Evolutionary conservation across 2,329 filamentous ascomycete genomes (phyloP).

Genomic region (Talaromyces sp.): DNA sequence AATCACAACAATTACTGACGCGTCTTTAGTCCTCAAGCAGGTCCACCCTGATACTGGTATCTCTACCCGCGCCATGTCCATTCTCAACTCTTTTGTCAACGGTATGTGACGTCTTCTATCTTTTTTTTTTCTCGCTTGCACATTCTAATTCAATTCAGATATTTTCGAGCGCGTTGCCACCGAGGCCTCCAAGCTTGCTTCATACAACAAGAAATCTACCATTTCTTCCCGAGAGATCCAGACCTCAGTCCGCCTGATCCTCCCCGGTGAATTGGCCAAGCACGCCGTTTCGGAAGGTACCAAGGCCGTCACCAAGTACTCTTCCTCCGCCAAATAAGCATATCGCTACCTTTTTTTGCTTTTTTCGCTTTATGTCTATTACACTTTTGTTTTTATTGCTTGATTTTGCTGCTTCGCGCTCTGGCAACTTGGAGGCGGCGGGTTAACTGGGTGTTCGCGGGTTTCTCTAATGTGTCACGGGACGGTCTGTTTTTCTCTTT

Average conservation of each 20-base stretch:
- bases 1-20: slow-evolving; percentile 31
- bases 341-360: slow-evolving; percentile 48
- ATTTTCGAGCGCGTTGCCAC: slow-evolving; percentile 99
- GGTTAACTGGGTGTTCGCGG: slow-evolving; percentile 45
- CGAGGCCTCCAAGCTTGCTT: slow-evolving; percentile 97
- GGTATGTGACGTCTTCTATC: slow-evolving; percentile 54
- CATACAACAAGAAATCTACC: slow-evolving; percentile 99
- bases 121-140: not conserved
- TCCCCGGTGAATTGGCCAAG: slow-evolving; percentile 98
- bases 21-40: slow-evolving; percentile 87
- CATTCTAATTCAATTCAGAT: slow-evolving; percentile 53
- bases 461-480: slow-evolving; percentile 49
- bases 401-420: slow-evolving; percentile 40
- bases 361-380: slow-evolving; percentile 49
- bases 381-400: slow-evolving; percentile 26
- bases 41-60: slow-evolving; percentile 99
- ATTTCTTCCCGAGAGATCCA: slow-evolving; percentile 99
- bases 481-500: slow-evolving; percentile 42
- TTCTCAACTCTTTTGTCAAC: slow-evolving; percentile 99
- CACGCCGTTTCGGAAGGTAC: slow-evolving; percentile 99
- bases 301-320: slow-evolving; percentile 99
- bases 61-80: slow-evolving; percentile 99
- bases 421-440: slow-evolving; percentile 42
- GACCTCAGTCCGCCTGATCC: slow-evolving; percentile 96
- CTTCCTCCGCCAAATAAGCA: slow-evolving; percentile 95